phyloP scores from a whole-genome alignment of 257 asterid genomes.

The Forsythia viridissima region DNA sequence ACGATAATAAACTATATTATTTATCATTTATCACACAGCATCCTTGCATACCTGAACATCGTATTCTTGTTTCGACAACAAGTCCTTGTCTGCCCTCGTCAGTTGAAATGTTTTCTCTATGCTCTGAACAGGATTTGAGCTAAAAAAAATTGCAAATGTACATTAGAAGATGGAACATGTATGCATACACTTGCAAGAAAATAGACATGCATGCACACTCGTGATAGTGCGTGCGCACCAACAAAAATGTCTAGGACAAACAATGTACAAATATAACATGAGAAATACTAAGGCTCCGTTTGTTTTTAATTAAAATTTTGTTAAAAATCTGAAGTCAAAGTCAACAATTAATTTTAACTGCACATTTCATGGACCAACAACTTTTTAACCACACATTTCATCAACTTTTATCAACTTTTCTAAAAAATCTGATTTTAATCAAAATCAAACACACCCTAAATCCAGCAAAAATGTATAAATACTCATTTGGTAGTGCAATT shows the following conservation, averaged over 20 bases:
- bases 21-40: constrained; percentile 14
- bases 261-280: neutral
- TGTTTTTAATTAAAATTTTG: too few relatives aligned
- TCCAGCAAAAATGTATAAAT: neutral
- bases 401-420: too few relatives aligned
- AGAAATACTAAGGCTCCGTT: too few relatives aligned
- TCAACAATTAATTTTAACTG: too few relatives aligned
- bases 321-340: too few relatives aligned
- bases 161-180: neutral
- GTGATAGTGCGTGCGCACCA: neutral
- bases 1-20: neutral
- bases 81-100: constrained; percentile 76
- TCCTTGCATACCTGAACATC: constrained; percentile 83
- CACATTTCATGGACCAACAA: too few relatives aligned
- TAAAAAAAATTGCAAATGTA: constrained; percentile 19
- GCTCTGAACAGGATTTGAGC: constrained; percentile 82
- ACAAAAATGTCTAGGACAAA: neutral
- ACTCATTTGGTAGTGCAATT: neutral
- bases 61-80: constrained; percentile 73
- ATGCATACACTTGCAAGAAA: neutral
- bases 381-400: too few relatives aligned
- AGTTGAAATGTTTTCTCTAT: constrained; percentile 88
- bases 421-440: too few relatives aligned
- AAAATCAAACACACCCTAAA: too few relatives aligned
- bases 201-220: neutral